These are phyloP conservation scores for Tetrahymena borealis DNA, from an alignment of 73 alveolate species.

Conservation along the genomic window DNA sequence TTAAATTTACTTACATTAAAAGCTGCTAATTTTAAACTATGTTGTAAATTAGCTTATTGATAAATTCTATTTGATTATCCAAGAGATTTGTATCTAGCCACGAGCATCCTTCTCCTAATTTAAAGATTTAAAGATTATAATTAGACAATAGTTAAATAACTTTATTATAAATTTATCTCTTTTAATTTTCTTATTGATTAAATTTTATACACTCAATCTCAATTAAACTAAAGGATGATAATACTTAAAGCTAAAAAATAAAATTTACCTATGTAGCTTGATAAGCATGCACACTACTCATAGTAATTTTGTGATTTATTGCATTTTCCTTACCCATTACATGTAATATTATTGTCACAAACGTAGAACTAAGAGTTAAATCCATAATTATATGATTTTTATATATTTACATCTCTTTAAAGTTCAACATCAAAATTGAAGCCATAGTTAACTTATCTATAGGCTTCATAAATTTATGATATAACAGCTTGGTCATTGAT, in stretches of 20 bases:
- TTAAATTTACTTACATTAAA: neutral
- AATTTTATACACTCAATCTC: too few species aligned
- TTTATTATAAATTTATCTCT: neutral
- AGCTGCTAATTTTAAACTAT: neutral
- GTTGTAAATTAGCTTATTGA: neutral
- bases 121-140: too few species aligned
- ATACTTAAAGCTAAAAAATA: neutral
- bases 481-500: neutral
- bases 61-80: neutral
- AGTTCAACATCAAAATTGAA: neutral
- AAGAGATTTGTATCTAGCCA: neutral
- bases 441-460: neutral
- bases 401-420: neutral
- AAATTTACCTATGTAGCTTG: neutral
- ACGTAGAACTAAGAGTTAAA: neutral
- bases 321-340: neutral
- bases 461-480: neutral
- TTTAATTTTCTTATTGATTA: neutral
- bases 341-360: neutral
- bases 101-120: neutral
- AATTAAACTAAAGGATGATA: too few species aligned
- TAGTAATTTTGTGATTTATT: neutral
- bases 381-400: neutral
- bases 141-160: too few species aligned
- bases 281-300: neutral